Evolutionary conservation across 371 early-diverging fungal genomes (phyloP).

Genomic region (Apophysomyces trapeziformis): DNA sequence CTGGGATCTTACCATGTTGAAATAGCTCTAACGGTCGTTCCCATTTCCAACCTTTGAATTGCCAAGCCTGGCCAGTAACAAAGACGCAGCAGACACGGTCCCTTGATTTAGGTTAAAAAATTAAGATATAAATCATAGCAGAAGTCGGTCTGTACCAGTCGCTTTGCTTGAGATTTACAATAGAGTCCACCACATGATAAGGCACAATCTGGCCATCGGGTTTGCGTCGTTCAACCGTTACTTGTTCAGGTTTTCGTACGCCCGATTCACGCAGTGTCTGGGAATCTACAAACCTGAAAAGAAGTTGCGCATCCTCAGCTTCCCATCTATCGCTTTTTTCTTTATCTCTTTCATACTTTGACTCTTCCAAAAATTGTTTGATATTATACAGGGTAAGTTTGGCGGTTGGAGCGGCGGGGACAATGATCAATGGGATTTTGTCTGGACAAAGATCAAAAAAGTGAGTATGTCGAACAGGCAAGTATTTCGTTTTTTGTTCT

Average conservation of each 20-base stretch:
- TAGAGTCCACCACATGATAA: conserved; percentile 75
- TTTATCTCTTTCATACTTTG: conserved; percentile 47
- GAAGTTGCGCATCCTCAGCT: neutral
- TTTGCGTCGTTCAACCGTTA: conserved; percentile 61
- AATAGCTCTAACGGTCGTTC: conserved; percentile 82
- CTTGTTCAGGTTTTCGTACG: conserved; percentile 64
- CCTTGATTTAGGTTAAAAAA: conserved; percentile 38
- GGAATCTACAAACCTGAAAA: conserved; percentile 64
- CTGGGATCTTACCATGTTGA: conserved; percentile 59
- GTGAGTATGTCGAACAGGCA: conserved; percentile 4
- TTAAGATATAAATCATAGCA: neutral
- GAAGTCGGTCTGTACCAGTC: conserved; percentile 61
- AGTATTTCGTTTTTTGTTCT: neutral
- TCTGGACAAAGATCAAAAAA: conserved; percentile 16
- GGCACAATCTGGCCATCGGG: conserved; percentile 51
- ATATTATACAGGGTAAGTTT: conserved; percentile 86
- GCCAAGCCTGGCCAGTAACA: conserved; percentile 90
- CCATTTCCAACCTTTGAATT: conserved; percentile 92
- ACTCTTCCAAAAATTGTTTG: conserved; percentile 76
- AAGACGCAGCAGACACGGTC: conserved; percentile 90
- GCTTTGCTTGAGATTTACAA: conserved; percentile 66
- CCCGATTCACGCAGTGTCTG: conserved; percentile 67
- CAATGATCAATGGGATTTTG: conserved; percentile 83
- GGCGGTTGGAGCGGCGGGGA: conserved; percentile 85
- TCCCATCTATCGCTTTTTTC: neutral